Conservation (phyloP, 1,139 yeast species). For the Debaryomyces coudertii region DNA sequence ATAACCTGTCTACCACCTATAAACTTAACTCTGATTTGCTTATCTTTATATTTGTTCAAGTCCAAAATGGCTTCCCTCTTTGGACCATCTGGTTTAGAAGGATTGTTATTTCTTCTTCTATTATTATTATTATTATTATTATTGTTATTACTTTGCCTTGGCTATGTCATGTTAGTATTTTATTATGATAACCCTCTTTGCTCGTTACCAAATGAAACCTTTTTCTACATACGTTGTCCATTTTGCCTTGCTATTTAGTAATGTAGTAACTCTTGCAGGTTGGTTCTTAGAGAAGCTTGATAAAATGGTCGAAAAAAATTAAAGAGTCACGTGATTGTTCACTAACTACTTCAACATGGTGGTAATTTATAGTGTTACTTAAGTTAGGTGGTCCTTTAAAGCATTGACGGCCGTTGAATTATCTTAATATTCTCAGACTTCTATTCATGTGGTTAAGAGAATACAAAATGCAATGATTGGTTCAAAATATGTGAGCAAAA, state of each 20-base stretch:
- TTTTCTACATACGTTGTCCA: slow-evolving; percentile 5
- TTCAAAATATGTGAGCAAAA: too few species aligned
- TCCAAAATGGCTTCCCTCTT: slow-evolving; percentile 89
- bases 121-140: slow-evolving; percentile 16
- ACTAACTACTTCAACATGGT: neutral
- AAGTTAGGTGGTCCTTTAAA: neutral
- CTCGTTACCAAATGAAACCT: neutral
- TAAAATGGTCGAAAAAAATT: slow-evolving; percentile 2
- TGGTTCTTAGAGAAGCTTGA: neutral
- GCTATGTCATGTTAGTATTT: slow-evolving; percentile 2
- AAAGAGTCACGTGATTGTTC: neutral
- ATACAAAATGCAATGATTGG: too few species aligned
- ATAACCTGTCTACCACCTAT: slow-evolving; percentile 83
- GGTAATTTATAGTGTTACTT: neutral
- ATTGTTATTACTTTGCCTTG: slow-evolving; percentile 3
- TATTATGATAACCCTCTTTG: neutral
- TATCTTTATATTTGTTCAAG: slow-evolving; percentile 74
- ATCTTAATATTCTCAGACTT: too few species aligned
- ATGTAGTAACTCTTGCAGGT: neutral
- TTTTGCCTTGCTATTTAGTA: neutral
- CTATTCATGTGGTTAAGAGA: too few species aligned
- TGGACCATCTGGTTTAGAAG: slow-evolving; percentile 66
- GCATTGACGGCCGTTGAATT: neutral
- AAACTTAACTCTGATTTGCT: slow-evolving; percentile 74
- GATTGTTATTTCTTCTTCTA: slow-evolving; percentile 32